These are phyloP conservation scores for Solanum hybrid DNA, from an alignment of 305 asterid species.

Conservation along the genomic window DNA sequence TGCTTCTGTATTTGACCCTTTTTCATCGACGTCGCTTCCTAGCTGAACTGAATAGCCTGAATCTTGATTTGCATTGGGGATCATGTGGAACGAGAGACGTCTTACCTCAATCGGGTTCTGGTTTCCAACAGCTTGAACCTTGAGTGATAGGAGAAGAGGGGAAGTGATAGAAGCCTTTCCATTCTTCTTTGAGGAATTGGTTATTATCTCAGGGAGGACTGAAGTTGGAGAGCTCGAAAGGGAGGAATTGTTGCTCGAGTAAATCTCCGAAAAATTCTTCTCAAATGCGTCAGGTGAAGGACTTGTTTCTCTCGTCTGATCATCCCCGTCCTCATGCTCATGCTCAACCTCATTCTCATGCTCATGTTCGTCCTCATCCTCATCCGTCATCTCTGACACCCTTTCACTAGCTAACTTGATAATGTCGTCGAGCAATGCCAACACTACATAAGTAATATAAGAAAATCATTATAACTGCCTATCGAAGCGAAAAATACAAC, in stretches of 20 bases:
- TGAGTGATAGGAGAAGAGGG: slow-evolving; percentile 41
- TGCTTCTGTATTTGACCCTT: background rate
- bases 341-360: background rate
- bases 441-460: slow-evolving; percentile 23
- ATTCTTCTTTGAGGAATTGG: slow-evolving; percentile 21
- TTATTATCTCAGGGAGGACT: slow-evolving; percentile 39
- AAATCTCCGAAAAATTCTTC: slow-evolving; percentile 32
- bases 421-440: slow-evolving; percentile 58
- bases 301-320: background rate
- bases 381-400: slow-evolving; percentile 14
- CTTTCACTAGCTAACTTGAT: slow-evolving; percentile 58
- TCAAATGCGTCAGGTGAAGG: slow-evolving; percentile 27
- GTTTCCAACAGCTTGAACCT: slow-evolving; percentile 57
- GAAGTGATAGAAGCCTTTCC: slow-evolving; percentile 33
- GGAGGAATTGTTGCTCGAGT: slow-evolving; percentile 14
- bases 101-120: slow-evolving; percentile 63
- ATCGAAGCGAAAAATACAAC: background rate
- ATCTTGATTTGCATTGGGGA: slow-evolving; percentile 45
- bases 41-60: slow-evolving; percentile 17
- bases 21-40: slow-evolving; percentile 9
- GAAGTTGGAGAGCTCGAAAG: slow-evolving; percentile 69
- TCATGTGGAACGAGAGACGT: slow-evolving; percentile 68
- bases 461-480: background rate
- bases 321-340: background rate
- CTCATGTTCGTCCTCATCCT: slow-evolving; percentile 35